Base-by-base conservation (phyloP, 371 early-diverging fungal species). In the Zychaea mexicana region DNA sequence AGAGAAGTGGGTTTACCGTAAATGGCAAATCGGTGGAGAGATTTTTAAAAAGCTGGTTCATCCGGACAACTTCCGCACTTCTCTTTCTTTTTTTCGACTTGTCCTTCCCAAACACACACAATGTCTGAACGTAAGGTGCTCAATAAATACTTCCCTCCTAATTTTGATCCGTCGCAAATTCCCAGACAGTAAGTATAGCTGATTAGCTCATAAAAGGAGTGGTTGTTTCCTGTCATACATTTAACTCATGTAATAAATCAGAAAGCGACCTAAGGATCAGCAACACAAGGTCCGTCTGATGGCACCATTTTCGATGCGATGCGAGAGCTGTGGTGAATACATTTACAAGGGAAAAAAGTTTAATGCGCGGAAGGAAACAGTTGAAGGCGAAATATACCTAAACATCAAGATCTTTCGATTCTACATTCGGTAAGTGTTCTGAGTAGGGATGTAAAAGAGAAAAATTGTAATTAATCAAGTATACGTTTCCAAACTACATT, bases 301-400 rank as follows among this genome's bases (percentile, higher is more conserved):
- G 93, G 89, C 97, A 3, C 99, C 99, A 1, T 99, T 98, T 72
- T 94, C 97, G 0, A 96, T 99, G 96, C 92, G 93, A 52, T 99
- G 99, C 82, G 85, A 84, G 52, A 91, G 92, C 31, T 99, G 99
- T 72, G 94, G 95, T 33, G 95, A 97, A 68, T 99, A 93, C 78
- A 93, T 98, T 61, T 91, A 92, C 78, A 96, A 97, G 78, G 95
- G 96, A 52, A 97, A 94, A 60, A 98, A 99, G 70, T 97, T 98
- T 82, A 98, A 99, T 73, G 97, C 98, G 26, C 82, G 92, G 49
- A 97, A 97, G 74, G 97, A 98, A 68, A 88, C 89, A 1, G 89
- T 91, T 0, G 82, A 88, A 46, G 90, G 86, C 13, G 97, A 96
- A 72, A 82, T 78, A 27, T 99, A 97, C 73, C 84, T 94, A 53